Conservation (phyloP, 805 yeast genomes). For the Hermanozyma aechmeae region DNA sequence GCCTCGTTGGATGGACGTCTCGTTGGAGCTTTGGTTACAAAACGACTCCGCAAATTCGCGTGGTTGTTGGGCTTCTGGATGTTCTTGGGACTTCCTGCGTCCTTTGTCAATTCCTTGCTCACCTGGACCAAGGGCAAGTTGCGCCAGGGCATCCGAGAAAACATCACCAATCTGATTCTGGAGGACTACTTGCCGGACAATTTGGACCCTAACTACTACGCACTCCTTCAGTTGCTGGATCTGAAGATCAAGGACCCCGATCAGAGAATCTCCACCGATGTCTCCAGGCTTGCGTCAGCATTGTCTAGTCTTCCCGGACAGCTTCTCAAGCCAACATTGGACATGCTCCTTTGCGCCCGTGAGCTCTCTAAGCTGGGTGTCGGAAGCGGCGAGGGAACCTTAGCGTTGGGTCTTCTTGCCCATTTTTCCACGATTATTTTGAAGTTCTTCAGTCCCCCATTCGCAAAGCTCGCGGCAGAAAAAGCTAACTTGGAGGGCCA, state of each 20-base stretch:
- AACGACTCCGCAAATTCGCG: constrained; percentile 54
- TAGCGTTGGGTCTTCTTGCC: constrained; percentile 70
- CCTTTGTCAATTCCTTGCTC: constrained; percentile 65
- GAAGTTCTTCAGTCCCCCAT: constrained; percentile 79
- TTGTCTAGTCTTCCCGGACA: constrained; percentile 74
- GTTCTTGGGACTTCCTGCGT: constrained; percentile 78
- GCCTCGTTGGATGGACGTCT: constrained; percentile 81
- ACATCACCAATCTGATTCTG: constrained; percentile 56
- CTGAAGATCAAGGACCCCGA: constrained; percentile 61
- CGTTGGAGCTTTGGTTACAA: constrained; percentile 73
- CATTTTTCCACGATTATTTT: constrained; percentile 70
- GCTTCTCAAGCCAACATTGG: constrained; percentile 73
- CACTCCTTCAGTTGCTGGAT: constrained; percentile 51
- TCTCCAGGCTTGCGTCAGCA: constrained; percentile 62
- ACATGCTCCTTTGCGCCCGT: constrained; percentile 70
- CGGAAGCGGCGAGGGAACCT: constrained; percentile 67
- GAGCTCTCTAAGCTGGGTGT: constrained; percentile 60
- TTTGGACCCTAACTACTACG: constrained; percentile 64
- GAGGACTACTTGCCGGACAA: constrained; percentile 64
- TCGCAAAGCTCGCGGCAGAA: constrained; percentile 68
- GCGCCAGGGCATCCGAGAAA: constrained; percentile 49
- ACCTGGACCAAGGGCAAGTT: constrained; percentile 50
- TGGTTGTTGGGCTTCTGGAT: constrained; percentile 67
- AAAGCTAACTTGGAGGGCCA: constrained; percentile 78
- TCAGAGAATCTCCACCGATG: constrained; percentile 75